These are phyloP conservation scores for Xylariales sp. DNA, from an alignment of 2,329 filamentous ascomycete genomes.

Conservation along the genomic window DNA sequence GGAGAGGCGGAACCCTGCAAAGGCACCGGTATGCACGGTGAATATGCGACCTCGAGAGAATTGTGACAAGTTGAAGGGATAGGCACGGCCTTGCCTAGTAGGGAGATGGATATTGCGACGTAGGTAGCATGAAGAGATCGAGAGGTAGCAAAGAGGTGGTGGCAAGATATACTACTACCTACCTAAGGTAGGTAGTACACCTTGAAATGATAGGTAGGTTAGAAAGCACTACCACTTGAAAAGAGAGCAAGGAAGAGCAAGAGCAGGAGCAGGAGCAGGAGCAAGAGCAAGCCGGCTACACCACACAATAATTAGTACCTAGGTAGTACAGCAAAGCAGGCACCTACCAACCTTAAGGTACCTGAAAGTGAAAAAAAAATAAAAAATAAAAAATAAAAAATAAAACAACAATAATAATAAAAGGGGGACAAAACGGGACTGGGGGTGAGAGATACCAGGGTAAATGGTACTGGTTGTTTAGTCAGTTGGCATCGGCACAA, in stretches of 20 bases:
- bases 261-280: background rate
- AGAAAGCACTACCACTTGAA: too few relatives aligned
- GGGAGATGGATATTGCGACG: background rate
- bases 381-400: too few relatives aligned
- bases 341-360: background rate
- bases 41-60: background rate
- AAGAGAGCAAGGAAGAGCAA: too few relatives aligned
- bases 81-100: slow-evolving; percentile 4
- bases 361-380: too few relatives aligned
- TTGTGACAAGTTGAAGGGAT: slow-evolving; percentile 9
- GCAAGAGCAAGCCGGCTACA: background rate
- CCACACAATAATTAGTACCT: background rate
- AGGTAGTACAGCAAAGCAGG: too few relatives aligned
- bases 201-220: too few relatives aligned
- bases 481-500: too few relatives aligned
- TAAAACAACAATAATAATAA: too few relatives aligned
- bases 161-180: background rate
- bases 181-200: too few relatives aligned
- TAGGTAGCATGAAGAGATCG: background rate
- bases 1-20: background rate
- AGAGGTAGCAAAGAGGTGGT: background rate
- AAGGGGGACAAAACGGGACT: slow-evolving; percentile 4
- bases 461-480: too few relatives aligned
- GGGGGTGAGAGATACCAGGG: background rate
- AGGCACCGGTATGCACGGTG: background rate